Conservation (phyloP, 2,329 filamentous ascomycete genomes). For the Colletotrichum sansevieriae region DNA sequence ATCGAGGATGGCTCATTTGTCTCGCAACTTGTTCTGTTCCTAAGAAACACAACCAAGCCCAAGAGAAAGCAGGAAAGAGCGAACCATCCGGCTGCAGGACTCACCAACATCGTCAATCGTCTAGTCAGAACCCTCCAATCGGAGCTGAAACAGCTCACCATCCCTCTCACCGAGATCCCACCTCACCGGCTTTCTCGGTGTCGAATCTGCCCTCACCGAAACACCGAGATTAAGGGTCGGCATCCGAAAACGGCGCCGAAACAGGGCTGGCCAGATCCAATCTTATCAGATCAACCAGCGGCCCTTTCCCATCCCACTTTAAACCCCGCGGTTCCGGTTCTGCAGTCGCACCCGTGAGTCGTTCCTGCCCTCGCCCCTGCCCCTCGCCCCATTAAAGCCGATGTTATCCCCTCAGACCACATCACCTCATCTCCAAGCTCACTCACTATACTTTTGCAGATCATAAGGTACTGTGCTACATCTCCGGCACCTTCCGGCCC, state of each 20-base stretch:
- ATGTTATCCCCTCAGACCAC: conserved; percentile 15
- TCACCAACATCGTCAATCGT: too few relatives aligned
- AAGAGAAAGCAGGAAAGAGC: too few relatives aligned
- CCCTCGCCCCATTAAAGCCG: conserved; percentile 6
- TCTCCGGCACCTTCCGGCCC: background rate
- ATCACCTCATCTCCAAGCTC: conserved; percentile 1
- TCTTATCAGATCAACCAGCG: conserved; percentile 35
- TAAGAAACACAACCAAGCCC: too few relatives aligned
- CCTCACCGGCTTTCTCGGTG: background rate
- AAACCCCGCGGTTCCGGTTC: conserved; percentile 33
- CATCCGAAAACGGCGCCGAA: background rate
- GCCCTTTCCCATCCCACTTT: conserved; percentile 24
- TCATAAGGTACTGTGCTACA: background rate
- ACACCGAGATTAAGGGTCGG: background rate
- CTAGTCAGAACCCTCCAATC: too few relatives aligned
- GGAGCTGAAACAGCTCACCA: background rate
- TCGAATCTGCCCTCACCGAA: background rate
- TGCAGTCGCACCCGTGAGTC: background rate
- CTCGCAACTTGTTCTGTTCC: too few relatives aligned
- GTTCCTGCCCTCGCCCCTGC: too few relatives aligned
- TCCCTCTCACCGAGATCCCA: background rate
- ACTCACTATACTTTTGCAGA: background rate
- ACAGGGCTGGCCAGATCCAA: background rate
- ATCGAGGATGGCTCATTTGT: too few relatives aligned
- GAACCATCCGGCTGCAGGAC: too few relatives aligned